Evolutionary conservation across 176 grass and related monocot species (phyloP).

Genomic region (Zea luxurians): DNA sequence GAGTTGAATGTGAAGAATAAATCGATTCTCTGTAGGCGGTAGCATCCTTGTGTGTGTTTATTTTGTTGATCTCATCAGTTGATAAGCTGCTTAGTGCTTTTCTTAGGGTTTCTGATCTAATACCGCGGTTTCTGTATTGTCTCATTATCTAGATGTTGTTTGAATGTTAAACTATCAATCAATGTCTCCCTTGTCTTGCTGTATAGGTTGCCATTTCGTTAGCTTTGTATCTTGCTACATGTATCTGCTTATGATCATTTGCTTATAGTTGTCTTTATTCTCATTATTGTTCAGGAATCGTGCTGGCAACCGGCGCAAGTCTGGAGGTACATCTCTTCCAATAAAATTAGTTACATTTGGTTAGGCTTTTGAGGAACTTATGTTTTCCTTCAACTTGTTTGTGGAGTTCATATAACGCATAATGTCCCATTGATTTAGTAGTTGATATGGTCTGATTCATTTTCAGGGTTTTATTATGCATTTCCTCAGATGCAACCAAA

Average conservation of each 20-base stretch:
- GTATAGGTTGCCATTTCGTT: background rate
- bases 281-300: slow-evolving; percentile 50
- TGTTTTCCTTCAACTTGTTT: slow-evolving; percentile 7
- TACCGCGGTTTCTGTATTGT: background rate
- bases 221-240: slow-evolving; percentile 12
- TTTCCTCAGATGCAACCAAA: slow-evolving; percentile 18
- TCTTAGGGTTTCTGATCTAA: slow-evolving; percentile 14
- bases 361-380: background rate
- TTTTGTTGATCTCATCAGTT: slow-evolving; percentile 27
- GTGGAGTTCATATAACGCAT: background rate
- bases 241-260: slow-evolving; percentile 16
- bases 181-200: slow-evolving; percentile 1
- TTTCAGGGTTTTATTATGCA: slow-evolving; percentile 16
- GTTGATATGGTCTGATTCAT: background rate
- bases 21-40: background rate
- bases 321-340: slow-evolving; percentile 46
- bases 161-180: background rate
- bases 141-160: background rate
- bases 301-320: slow-evolving; percentile 44
- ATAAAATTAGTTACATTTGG: slow-evolving; percentile 9
- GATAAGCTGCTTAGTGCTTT: slow-evolving; percentile 7
- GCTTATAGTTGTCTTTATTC: slow-evolving; percentile 37
- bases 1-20: slow-evolving; percentile 8
- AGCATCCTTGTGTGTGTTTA: background rate
- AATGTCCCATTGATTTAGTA: background rate